These are phyloP conservation scores for Colletotrichum chlorophyti DNA, from an alignment of 2,329 filamentous ascomycete species.

Conservation along the genomic window DNA sequence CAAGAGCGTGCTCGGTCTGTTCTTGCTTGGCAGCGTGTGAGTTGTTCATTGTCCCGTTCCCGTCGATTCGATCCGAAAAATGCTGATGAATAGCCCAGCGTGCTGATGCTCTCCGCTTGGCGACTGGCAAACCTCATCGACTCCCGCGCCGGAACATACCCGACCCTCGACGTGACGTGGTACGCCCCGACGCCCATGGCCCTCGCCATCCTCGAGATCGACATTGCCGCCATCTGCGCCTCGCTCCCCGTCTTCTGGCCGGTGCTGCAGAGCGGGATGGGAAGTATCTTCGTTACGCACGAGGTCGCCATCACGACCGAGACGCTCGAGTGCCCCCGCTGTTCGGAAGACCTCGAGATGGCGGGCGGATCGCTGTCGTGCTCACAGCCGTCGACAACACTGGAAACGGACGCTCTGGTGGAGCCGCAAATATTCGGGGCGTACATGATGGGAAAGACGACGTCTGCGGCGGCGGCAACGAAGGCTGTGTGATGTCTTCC, in stretches of 20 bases:
- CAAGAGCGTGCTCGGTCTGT: constrained; percentile 36
- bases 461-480: not conserved
- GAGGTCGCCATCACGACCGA: constrained; percentile 36
- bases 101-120: constrained; percentile 35
- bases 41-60: constrained; percentile 12
- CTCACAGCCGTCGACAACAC: not conserved
- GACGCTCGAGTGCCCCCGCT: not conserved
- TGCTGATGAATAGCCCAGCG: not conserved
- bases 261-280: constrained; percentile 35
- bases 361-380: not conserved
- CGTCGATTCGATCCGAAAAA: not conserved
- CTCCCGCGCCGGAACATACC: constrained; percentile 39
- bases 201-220: constrained; percentile 41
- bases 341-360: constrained; percentile 10
- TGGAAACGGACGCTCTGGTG: not conserved
- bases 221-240: constrained; percentile 30
- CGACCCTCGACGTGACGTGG: constrained; percentile 43
- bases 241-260: constrained; percentile 27
- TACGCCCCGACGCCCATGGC: constrained; percentile 40
- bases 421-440: constrained; percentile 3
- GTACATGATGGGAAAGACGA: constrained; percentile 15
- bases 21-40: constrained; percentile 40
- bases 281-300: constrained; percentile 43
- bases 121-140: constrained; percentile 38
- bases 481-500: not conserved